phyloP scores from a whole-genome alignment of 495 filamentous ascomycete genomes.

The Podospora anserina region DNA sequence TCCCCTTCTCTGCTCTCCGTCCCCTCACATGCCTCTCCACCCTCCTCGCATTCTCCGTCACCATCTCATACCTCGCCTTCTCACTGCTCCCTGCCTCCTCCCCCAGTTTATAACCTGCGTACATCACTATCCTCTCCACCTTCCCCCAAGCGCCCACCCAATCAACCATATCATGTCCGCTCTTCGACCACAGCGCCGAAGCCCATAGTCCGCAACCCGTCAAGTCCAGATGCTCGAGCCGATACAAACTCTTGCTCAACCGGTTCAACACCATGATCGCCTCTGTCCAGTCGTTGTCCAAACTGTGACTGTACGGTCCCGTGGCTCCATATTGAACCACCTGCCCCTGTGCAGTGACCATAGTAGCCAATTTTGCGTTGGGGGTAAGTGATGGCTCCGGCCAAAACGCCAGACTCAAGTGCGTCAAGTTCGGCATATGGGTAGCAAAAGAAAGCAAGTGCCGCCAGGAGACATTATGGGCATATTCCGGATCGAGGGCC shows the following conservation, averaged over 20 bases:
- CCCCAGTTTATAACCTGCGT: conserved; percentile 32
- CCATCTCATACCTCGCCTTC: conserved; percentile 26
- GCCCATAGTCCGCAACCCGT: conserved; percentile 75
- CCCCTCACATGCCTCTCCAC: conserved; percentile 40
- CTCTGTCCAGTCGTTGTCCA: conserved; percentile 69
- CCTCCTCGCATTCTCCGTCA: conserved; percentile 29
- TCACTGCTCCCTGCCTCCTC: conserved; percentile 22
- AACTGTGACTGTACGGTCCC: conserved; percentile 59
- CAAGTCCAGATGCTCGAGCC: conserved; percentile 75
- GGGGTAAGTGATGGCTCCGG: conserved; percentile 68
- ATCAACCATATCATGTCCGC: conserved; percentile 38
- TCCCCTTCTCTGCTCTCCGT: conserved; percentile 35
- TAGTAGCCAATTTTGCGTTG: conserved; percentile 52
- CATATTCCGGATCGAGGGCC: conserved; percentile 37
- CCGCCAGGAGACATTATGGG: conserved; percentile 57
- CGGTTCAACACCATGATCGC: conserved; percentile 65
- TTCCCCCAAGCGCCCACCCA: conserved; percentile 49
- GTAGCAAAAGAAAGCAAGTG: conserved; percentile 60
- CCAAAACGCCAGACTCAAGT: conserved; percentile 79
- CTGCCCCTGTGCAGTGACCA: conserved; percentile 40
- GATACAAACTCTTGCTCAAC: conserved; percentile 63
- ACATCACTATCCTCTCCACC: conserved; percentile 36
- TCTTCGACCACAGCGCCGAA: conserved; percentile 49
- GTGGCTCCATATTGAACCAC: conserved; percentile 58
- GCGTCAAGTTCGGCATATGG: conserved; percentile 63